A percentile compares a stretch with the other conserved stretches of the same genome.
phyloP scores from a whole-genome alignment of 2,329 filamentous ascomycete genomes.

The Fusarium vanettenii region DNA sequence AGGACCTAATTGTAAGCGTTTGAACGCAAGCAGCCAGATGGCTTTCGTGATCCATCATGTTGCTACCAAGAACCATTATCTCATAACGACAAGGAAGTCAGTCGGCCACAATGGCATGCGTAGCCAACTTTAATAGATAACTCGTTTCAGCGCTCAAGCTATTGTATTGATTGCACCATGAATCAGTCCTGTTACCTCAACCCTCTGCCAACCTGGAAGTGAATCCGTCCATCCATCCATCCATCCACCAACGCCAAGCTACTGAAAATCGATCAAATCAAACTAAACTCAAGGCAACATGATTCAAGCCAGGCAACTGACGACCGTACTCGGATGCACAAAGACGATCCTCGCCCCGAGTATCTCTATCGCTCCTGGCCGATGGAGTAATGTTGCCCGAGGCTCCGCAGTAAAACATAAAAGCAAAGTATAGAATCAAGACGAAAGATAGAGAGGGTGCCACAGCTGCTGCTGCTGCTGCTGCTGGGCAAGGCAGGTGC shows the following conservation, averaged over 20 bases:
- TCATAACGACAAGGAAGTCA: background rate
- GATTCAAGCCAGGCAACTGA: constrained; percentile 15
- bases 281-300: constrained; percentile 17
- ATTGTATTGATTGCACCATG: constrained; percentile 30
- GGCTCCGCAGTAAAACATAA: constrained; percentile 1
- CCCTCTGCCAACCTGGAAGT: constrained; percentile 21
- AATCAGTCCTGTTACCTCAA: constrained; percentile 22
- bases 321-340: constrained; percentile 21
- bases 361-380: constrained; percentile 12
- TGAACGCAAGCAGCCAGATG: background rate
- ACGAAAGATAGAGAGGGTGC: constrained; percentile 27
- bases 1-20: constrained; percentile 15
- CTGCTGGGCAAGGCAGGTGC: constrained; percentile 2
- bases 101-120: background rate
- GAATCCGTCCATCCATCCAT: constrained; percentile 33
- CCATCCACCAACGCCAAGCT: constrained; percentile 45
- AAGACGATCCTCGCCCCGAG: constrained; percentile 12
- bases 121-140: constrained; percentile 6
- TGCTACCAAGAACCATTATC: background rate
- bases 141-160: constrained; percentile 34
- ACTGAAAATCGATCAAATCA: constrained; percentile 35
- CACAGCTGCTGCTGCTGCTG: constrained; percentile 19
- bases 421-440: constrained; percentile 12
- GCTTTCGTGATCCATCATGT: background rate
- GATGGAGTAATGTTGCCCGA: constrained; percentile 14